phyloP scores from a whole-genome alignment of 2,329 filamentous ascomycete species.

The Fusarium hainanense region DNA sequence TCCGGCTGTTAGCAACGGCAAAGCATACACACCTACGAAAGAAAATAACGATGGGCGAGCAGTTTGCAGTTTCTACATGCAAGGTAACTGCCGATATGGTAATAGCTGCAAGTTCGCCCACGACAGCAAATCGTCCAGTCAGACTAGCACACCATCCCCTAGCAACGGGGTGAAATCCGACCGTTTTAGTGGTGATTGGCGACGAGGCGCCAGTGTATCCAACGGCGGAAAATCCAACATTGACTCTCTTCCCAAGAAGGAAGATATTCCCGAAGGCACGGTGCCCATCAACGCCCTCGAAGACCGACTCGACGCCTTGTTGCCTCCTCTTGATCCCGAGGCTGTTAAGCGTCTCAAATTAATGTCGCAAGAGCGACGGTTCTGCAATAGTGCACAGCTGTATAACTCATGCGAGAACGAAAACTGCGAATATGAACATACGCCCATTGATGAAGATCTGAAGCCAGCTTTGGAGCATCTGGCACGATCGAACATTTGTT shows the following conservation, averaged over 20 bases:
- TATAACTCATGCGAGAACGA: slow-evolving; percentile 28
- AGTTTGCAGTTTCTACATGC: slow-evolving; percentile 34
- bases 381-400: slow-evolving; percentile 40
- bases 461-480: slow-evolving; percentile 28
- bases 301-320: slow-evolving; percentile 36
- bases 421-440: slow-evolving; percentile 36
- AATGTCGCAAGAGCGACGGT: slow-evolving; percentile 20
- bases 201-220: background rate
- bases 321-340: slow-evolving; percentile 13
- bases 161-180: slow-evolving; percentile 15
- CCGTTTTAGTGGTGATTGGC: slow-evolving; percentile 7
- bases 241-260: slow-evolving; percentile 21
- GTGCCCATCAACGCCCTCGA: slow-evolving; percentile 30
- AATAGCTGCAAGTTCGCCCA: slow-evolving; percentile 34
- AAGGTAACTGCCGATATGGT: slow-evolving; percentile 42
- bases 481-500: slow-evolving; percentile 35
- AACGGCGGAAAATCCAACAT: slow-evolving; percentile 15
- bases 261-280: slow-evolving; percentile 25
- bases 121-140: slow-evolving; percentile 24
- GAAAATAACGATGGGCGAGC: slow-evolving; percentile 14
- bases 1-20: background rate
- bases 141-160: slow-evolving; percentile 21
- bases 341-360: slow-evolving; percentile 26
- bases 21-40: slow-evolving; percentile 10
- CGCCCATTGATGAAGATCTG: slow-evolving; percentile 30